Conservation (phyloP, 345 rosid genomes). For the Eutrema japonicum region DNA sequence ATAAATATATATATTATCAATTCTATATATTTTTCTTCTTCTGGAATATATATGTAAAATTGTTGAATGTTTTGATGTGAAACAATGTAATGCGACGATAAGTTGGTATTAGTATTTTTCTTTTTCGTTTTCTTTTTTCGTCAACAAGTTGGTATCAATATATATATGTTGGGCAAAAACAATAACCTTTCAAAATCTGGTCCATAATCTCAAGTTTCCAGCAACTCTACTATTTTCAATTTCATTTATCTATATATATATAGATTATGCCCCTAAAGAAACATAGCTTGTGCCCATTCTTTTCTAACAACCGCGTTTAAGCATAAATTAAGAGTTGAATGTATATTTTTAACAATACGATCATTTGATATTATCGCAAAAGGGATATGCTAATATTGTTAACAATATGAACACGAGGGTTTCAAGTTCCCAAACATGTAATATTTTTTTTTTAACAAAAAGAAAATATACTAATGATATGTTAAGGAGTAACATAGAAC, state of each 20-base stretch:
- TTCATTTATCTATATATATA: neutral
- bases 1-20: no score
- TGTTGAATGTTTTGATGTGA: neutral
- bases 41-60: no score
- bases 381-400: no score
- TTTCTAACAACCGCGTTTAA: conserved; percentile 10
- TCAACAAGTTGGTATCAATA: neutral
- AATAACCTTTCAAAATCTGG: conserved; percentile 19
- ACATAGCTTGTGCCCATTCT: conserved; percentile 24
- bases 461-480: no score
- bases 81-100: neutral
- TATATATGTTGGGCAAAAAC: neutral
- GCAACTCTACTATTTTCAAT: conserved; percentile 10
- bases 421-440: no score
- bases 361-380: no score
- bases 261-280: conserved; percentile 28
- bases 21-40: no score
- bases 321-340: neutral
- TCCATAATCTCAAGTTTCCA: conserved; percentile 11
- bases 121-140: no score
- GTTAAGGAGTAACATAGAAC: no score
- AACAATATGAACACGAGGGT: no score
- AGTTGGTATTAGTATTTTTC: neutral
- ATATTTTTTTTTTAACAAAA: no score
- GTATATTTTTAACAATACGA: no score